Percentiles rank a stretch among this genome's conserved stretches.
phyloP scores from a whole-genome alignment of 1,284 basidiomycete genomes.

The Lentinula novae-zelandiae region DNA sequence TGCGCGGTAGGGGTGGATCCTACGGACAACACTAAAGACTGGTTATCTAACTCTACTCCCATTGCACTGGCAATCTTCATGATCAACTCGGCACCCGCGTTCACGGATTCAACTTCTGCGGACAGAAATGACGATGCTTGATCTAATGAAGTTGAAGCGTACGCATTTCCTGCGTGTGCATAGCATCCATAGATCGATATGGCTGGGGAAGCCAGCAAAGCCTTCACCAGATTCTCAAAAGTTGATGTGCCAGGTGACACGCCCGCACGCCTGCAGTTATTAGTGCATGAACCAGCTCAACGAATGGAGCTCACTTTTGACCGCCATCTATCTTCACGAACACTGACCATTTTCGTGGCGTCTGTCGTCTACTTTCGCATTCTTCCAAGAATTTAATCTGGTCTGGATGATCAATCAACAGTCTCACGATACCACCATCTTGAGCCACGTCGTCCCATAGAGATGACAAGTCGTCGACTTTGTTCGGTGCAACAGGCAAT shows the following conservation, averaged over 20 bases:
- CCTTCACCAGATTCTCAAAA: conserved; percentile 55
- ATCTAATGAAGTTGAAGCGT: conserved; percentile 62
- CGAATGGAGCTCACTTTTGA: conserved; percentile 51
- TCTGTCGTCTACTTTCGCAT: conserved; percentile 41
- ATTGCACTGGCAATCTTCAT: conserved; percentile 40
- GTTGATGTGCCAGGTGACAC: conserved; percentile 47
- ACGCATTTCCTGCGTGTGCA: conserved; percentile 75
- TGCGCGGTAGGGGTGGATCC: conserved; percentile 88
- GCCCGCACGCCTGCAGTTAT: conserved; percentile 70
- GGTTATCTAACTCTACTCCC: conserved; percentile 27
- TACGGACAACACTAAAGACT: conserved; percentile 70
- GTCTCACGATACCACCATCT: conserved; percentile 53
- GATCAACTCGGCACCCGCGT: conserved; percentile 61
- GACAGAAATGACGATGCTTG: conserved; percentile 66
- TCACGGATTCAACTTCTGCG: conserved; percentile 71
- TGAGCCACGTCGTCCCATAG: conserved; percentile 54
- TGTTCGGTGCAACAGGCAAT: conserved; percentile 67
- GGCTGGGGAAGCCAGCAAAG: conserved; percentile 47
- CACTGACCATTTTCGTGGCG: conserved; percentile 58
- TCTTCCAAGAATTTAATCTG: conserved; percentile 67
- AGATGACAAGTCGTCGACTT: conserved; percentile 65
- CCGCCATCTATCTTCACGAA: conserved; percentile 85
- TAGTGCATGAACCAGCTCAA: background rate
- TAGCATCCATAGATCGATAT: conserved; percentile 82
- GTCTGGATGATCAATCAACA: conserved; percentile 74